Base-by-base conservation (phyloP, 129 eudicot genomes). In the Daucus carota region DNA sequence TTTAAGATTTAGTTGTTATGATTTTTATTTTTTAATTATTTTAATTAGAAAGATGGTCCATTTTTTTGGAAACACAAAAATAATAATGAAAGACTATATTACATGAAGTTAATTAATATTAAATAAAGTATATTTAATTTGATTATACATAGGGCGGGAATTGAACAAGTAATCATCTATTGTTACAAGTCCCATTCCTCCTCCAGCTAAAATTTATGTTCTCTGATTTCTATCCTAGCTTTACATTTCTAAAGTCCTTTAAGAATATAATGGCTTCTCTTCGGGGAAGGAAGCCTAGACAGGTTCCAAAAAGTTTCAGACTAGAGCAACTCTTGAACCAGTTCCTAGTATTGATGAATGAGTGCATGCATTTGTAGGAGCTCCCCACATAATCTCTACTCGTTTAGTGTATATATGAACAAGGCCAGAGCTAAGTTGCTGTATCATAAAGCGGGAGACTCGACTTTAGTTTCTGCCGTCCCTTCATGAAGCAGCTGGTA, bases 401-500 rank as follows among this genome's bases (percentile, higher is more conserved):
- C 28, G 8, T 28, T 28, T 12, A 5, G 32, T 60, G 2, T 31
- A 17, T 4, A 67, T 8, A 8, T 3, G 10, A 13, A 68, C 46
- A 36, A 1, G 45, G 29, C 70, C 36, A 63, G 70, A 15, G 20
- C 68, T 67, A 31, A 66, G 24, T 67, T 20, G 24, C 6, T 16
- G 14, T 31, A 2, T 68, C 73, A 36, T 38, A 68, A 62, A 66
- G 45, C 70, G 0, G 6, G 45, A 68, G 75, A 40, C 76, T 57
- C 65, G 12, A 57, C 31, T 57, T 4, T n/a, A 72, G 70, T 65
- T 73, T 52, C 68, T 15, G 77, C 40, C n/a, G 20, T 45, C 82
- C 76, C 85, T 71, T 86, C 85, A 1, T 46, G 54, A 24, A 86
- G 75, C 67, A 73, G 74, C 48, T 67, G 81, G 77, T 86, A 84